These are phyloP conservation scores for Aspergillus conjunctus DNA, from an alignment of 495 filamentous ascomycete species.

Conservation along the genomic window DNA sequence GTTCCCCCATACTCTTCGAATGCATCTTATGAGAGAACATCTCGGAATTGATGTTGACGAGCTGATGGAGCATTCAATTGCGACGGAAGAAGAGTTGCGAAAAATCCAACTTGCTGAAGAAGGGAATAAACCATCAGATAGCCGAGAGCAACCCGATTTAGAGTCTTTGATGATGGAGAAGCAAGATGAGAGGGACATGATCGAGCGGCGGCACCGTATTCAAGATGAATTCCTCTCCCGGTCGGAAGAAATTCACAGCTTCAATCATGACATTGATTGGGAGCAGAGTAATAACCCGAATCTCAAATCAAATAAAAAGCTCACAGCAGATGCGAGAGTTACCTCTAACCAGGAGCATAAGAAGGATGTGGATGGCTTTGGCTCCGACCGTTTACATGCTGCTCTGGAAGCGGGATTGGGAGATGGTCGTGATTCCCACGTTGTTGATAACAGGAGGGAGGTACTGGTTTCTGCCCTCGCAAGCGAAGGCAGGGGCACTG, in stretches of 20 bases:
- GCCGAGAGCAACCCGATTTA: conserved; percentile 32
- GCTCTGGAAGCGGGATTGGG: conserved; percentile 57
- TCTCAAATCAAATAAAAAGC: conserved; percentile 58
- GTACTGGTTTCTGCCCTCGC: conserved; percentile 62
- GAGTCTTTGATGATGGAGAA: conserved; percentile 43
- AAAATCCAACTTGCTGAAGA: conserved; percentile 46
- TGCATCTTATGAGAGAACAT: conserved; percentile 96
- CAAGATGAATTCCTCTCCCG: conserved; percentile 65
- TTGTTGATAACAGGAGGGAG: conserved; percentile 62
- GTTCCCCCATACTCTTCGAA: conserved; percentile 89
- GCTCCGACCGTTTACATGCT: conserved; percentile 66
- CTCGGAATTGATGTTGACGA: conserved; percentile 93
- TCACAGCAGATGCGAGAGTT: conserved; percentile 64
- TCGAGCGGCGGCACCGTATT: conserved; percentile 58
- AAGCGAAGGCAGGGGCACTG: conserved; percentile 61
- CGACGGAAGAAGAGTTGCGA: conserved; percentile 47
- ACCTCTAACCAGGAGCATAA: conserved; percentile 65
- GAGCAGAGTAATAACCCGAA: conserved; percentile 65
- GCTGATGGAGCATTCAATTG: conserved; percentile 76
- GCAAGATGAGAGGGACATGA: conserved; percentile 53
- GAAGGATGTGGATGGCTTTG: conserved; percentile 76
- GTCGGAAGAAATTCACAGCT: conserved; percentile 67
- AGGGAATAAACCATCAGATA: conserved; percentile 25
- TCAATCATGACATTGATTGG: conserved; percentile 83
- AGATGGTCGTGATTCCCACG: conserved; percentile 65